Percentiles rank a stretch among this genome's conserved stretches.
Conservation (phyloP, 2,329 filamentous ascomycete genomes). For the Diaporthe ampelina region DNA sequence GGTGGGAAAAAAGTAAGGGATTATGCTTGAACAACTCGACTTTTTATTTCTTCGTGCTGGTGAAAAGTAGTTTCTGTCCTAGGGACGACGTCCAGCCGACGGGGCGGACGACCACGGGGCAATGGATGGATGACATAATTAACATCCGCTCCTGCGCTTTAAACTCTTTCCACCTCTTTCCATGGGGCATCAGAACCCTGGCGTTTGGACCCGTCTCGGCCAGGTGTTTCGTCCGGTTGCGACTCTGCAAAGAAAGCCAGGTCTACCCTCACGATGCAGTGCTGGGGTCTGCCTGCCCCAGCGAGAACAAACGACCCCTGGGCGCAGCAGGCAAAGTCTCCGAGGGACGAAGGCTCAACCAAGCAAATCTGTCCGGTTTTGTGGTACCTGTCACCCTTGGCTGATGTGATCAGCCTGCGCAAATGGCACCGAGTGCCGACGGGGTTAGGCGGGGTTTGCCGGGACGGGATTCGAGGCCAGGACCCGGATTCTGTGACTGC, state of each 20-base stretch:
- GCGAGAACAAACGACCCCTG: too few relatives aligned
- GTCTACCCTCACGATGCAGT: constrained; percentile 3
- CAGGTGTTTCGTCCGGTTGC: constrained; percentile 29
- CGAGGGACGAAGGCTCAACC: neutral
- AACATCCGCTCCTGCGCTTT: neutral
- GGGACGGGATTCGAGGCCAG: neutral
- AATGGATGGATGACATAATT: constrained; percentile 27
- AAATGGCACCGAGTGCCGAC: constrained; percentile 27
- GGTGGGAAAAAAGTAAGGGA: neutral
- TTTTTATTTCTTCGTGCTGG: neutral
- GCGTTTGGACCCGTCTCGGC: constrained; percentile 22
- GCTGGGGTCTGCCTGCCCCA: neutral
- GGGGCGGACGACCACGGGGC: neutral
- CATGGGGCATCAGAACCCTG: neutral
- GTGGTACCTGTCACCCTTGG: neutral
- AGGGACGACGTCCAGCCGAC: neutral
- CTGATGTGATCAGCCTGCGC: neutral
- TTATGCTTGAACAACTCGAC: neutral
- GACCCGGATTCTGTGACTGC: neutral
- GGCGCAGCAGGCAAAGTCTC: neutral
- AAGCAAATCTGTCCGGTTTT: constrained; percentile 5
- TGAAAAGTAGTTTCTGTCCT: constrained; percentile 3
- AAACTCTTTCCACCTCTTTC: neutral
- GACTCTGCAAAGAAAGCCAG: neutral
- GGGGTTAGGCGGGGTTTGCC: neutral